These are phyloP conservation scores for Sanchytrium tribonematis DNA, from an alignment of 371 early-diverging fungal species.

Conservation along the genomic window DNA sequence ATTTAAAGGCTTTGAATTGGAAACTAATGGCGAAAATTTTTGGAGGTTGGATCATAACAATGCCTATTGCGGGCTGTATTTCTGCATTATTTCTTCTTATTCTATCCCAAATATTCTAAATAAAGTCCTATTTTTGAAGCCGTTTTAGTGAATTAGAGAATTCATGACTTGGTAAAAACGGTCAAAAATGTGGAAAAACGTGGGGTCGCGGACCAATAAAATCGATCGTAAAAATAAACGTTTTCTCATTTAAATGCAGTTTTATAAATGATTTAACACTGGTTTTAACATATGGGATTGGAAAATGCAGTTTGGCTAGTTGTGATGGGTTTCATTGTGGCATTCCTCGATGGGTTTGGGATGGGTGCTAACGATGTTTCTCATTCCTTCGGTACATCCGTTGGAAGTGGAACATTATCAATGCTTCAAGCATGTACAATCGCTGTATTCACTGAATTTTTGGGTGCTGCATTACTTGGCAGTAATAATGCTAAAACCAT, in stretches of 20 bases:
- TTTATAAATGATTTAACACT: no score
- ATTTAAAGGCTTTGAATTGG: conserved; percentile 41
- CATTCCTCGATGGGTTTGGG: conserved; percentile 34
- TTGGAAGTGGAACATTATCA: conserved; percentile 45
- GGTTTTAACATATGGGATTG: no score
- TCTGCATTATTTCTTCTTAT: no score
- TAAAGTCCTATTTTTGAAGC: no score
- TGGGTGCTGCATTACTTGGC: conserved; percentile 52
- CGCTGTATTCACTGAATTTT: conserved; percentile 55
- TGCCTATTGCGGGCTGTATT: conserved; percentile 38
- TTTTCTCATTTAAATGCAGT: no score
- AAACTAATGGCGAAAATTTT: conserved; percentile 33
- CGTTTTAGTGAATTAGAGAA: no score
- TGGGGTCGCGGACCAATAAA: no score
- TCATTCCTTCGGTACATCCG: conserved; percentile 35
- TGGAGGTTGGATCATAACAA: conserved; percentile 45
- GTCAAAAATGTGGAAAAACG: no score
- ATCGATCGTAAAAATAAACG: no score
- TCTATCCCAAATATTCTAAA: no score
- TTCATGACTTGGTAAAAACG: no score
- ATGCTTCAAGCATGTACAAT: conserved; percentile 37
- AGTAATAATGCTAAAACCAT: conserved; percentile 7
- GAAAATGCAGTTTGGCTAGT: neutral
- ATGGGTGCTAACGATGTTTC: conserved; percentile 74
- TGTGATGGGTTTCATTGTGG: conserved; percentile 4